Evolutionary conservation across 108 stramenopile genomes (phyloP).

Genomic region (Nitzschia putrida): DNA sequence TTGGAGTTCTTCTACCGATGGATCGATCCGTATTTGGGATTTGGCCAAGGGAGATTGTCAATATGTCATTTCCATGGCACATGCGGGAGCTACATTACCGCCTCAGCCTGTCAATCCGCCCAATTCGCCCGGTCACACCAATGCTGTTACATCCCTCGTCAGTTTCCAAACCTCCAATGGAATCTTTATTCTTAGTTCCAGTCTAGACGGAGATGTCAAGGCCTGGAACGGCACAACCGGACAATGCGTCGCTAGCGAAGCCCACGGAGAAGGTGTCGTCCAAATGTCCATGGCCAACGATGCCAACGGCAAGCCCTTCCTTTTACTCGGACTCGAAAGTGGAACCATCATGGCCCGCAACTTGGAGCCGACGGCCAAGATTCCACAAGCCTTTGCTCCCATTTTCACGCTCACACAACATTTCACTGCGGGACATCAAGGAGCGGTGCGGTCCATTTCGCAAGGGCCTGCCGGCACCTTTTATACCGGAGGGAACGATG

Average conservation of each 20-base stretch:
- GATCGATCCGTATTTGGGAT: slow-evolving; percentile 84
- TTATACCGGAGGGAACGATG: slow-evolving; percentile 82
- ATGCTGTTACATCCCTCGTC: slow-evolving; percentile 61
- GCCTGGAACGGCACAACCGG: slow-evolving; percentile 83
- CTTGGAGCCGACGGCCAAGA: slow-evolving; percentile 66
- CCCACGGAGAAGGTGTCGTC: slow-evolving; percentile 77
- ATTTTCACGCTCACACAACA: slow-evolving; percentile 50
- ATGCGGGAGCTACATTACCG: slow-evolving; percentile 16
- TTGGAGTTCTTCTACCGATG: slow-evolving; percentile 72
- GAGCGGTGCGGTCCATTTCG: slow-evolving; percentile 64
- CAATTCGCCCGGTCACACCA: slow-evolving; percentile 55
- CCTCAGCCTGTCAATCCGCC: slow-evolving; percentile 3
- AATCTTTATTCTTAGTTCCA: slow-evolving; percentile 72
- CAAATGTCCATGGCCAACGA: slow-evolving; percentile 70
- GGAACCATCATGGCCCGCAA: slow-evolving; percentile 82
- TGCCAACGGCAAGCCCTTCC: slow-evolving; percentile 49
- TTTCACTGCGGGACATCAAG: slow-evolving; percentile 62
- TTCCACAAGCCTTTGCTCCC: slow-evolving; percentile 54
- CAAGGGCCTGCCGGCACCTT: slow-evolving; percentile 78
- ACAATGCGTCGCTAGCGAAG: slow-evolving; percentile 74
- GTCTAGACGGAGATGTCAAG: slow-evolving; percentile 80
- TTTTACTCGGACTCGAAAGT: slow-evolving; percentile 69
- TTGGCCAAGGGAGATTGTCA: slow-evolving; percentile 53
- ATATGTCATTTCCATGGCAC: slow-evolving; percentile 47
- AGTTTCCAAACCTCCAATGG: slow-evolving; percentile 57